phyloP scores from a whole-genome alignment of 768 basidiomycete genomes.

The Naganishia randhawae region DNA sequence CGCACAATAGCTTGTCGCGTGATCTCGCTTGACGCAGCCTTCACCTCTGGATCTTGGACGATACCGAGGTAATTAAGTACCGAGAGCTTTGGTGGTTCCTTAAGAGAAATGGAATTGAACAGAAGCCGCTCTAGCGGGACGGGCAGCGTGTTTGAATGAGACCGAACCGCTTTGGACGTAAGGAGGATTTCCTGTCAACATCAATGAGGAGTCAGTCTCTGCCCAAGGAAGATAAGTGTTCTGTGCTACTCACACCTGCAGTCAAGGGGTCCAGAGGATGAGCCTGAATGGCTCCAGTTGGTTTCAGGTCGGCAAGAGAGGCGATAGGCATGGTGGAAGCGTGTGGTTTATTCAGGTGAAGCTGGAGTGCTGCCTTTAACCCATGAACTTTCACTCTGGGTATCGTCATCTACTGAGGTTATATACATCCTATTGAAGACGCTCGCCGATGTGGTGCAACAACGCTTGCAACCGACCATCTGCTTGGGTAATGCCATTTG shows the following conservation, averaged over 20 bases:
- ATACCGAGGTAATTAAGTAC: conserved; percentile 16
- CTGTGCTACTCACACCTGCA: not conserved
- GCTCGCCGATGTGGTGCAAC: not conserved
- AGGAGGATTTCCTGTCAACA: conserved; percentile 13
- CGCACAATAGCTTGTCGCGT: conserved; percentile 41
- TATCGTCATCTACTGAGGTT: not conserved
- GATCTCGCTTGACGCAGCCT: conserved; percentile 22
- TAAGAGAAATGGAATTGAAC: conserved; percentile 17
- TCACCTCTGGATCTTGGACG: conserved; percentile 32
- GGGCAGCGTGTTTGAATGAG: conserved; percentile 20
- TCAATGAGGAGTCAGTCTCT: not conserved
- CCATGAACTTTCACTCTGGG: not conserved
- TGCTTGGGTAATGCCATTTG: not conserved
- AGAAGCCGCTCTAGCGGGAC: conserved; percentile 24
- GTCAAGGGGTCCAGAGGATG: conserved; percentile 34
- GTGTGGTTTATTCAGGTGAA: not conserved
- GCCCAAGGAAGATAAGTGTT: not conserved
- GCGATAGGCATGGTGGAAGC: not conserved
- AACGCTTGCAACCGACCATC: not conserved
- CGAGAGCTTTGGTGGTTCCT: conserved; percentile 22
- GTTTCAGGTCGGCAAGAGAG: not conserved
- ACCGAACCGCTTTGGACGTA: conserved; percentile 24
- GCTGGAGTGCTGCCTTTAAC: not conserved
- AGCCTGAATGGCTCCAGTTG: conserved; percentile 4
- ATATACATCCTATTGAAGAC: not conserved